Conservation (phyloP, 179 eudicot species). For the Beta macrorhiza region DNA sequence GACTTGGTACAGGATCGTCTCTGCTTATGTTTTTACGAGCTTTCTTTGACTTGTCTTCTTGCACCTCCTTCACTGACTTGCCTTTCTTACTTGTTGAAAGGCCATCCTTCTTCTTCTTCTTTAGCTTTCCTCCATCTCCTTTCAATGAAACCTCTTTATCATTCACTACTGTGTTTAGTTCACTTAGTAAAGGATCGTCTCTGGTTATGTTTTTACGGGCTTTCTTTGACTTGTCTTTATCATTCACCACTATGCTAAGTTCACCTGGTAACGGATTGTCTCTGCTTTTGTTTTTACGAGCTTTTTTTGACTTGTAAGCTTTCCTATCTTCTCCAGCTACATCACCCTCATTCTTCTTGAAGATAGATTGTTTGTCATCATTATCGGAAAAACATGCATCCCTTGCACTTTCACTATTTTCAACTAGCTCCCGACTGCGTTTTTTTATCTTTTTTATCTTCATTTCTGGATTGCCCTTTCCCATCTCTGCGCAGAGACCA, state of each 20-base stretch:
- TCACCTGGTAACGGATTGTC: constrained; percentile 21
- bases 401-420: constrained; percentile 19
- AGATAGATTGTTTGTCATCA: constrained; percentile 18
- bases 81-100: constrained; percentile 24
- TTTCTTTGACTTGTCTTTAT: constrained; percentile 38
- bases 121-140: constrained; percentile 40
- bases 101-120: constrained; percentile 38
- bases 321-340: constrained; percentile 22
- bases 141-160: constrained; percentile 13
- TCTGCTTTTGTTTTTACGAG: constrained; percentile 37
- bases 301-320: constrained; percentile 38
- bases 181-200: constrained; percentile 22
- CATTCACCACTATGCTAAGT: constrained; percentile 15
- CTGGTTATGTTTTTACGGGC: constrained; percentile 36
- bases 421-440: neutral
- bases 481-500: constrained; percentile 9
- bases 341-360: constrained; percentile 16
- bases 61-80: constrained; percentile 28
- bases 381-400: neutral
- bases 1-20: constrained; percentile 21
- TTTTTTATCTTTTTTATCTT: constrained; percentile 14
- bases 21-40: constrained; percentile 36
- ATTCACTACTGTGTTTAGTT: constrained; percentile 12
- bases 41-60: constrained; percentile 36
- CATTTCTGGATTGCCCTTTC: constrained; percentile 16